Evolutionary conservation across 768 basidiomycete genomes (phyloP).

Genomic region (Chiua virens): DNA sequence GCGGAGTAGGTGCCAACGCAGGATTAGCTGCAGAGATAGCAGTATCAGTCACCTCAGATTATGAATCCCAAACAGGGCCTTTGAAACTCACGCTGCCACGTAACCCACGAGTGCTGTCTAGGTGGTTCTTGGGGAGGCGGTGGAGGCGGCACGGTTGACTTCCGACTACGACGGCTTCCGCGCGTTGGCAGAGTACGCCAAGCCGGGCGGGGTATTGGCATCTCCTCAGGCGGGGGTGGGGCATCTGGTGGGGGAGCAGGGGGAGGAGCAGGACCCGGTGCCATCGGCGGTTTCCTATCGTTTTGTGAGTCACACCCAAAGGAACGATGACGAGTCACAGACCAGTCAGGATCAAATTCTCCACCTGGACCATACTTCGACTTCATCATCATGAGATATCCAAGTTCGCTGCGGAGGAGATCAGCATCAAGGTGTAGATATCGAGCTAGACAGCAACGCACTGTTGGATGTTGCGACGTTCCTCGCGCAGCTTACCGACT

Average conservation of each 20-base stretch:
- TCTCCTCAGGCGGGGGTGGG: slow-evolving; percentile 45
- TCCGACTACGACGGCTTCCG: slow-evolving; percentile 42
- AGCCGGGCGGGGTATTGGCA: slow-evolving; percentile 49
- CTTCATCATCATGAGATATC: slow-evolving; percentile 64
- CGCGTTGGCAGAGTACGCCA: slow-evolving; percentile 58
- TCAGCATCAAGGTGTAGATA: slow-evolving; percentile 3
- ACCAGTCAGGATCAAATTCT: slow-evolving; percentile 85
- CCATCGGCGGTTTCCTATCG: slow-evolving; percentile 44
- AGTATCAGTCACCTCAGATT: slow-evolving; percentile 2
- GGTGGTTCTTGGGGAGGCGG: slow-evolving; percentile 36
- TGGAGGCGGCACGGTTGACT: slow-evolving; percentile 36
- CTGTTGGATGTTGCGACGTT: slow-evolving; percentile 76
- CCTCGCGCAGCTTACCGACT: slow-evolving; percentile 80
- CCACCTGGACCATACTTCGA: slow-evolving; percentile 84
- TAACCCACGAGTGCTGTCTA: slow-evolving; percentile 55
- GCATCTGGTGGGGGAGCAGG: slow-evolving; percentile 47
- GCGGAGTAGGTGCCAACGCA: slow-evolving; percentile 54
- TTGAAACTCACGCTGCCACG: slow-evolving; percentile 62
- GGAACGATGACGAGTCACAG: slow-evolving; percentile 5
- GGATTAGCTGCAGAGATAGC: slow-evolving; percentile 53
- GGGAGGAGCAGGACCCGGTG: slow-evolving; percentile 38
- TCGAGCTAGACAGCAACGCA: slow-evolving; percentile 39
- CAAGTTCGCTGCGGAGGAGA: slow-evolving; percentile 59
- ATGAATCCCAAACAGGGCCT: slow-evolving; percentile 6
- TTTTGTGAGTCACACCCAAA: not conserved